Base-by-base conservation (phyloP, 805 yeast species). In the Saturnispora hagleri region DNA sequence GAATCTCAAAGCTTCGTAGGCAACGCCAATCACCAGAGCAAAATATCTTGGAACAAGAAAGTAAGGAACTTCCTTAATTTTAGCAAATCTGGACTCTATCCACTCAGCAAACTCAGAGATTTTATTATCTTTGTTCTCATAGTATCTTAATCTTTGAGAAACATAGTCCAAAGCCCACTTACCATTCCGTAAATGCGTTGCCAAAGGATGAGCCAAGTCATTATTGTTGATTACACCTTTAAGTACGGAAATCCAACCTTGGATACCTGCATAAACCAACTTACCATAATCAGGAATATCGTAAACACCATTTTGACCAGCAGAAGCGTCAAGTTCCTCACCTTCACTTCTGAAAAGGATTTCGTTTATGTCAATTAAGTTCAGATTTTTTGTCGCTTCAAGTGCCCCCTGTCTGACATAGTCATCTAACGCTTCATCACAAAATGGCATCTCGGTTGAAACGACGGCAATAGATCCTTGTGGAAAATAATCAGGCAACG, bases 381-480 rank as follows among this genome's bases (percentile, higher is more conserved):
- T 70, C 48, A 90, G 69, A 15, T 76, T 74, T 18, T 68, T 54
- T 0, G 95, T 79, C 0, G 95, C 95, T 54, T 80, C 83, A 26
- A 82, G 62, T 1, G 95, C 96, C 18, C 95, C 96, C 26, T 75
- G 70, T 61, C 85, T 77, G n/a, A 86, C 77, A 57, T 69, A 84
- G 15, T 73, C 68, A 63, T 88, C 95, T 45, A 90, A 69, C 3
- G 75, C 73, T 13, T 72, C 72, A 58, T 86, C 86, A 34, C 87
- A 87, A 13, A 79, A 77, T 7, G 81, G 76, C 51, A 85, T 81
- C 53, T 73, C 73, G 0, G 97, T 89, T 33, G 83, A 75, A 60
- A 88, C 77, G 2, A 93, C 83, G 0, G 95, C 88, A 58, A 93
- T 88, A 1, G 97, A 85, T 3, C 99, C 99, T 49, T 86, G 91